Evolutionary conservation across 2,329 filamentous ascomycete species (phyloP), one percentile per base, ranked within the genome.

Genomic region (Calonectria ilicicola): DNA sequence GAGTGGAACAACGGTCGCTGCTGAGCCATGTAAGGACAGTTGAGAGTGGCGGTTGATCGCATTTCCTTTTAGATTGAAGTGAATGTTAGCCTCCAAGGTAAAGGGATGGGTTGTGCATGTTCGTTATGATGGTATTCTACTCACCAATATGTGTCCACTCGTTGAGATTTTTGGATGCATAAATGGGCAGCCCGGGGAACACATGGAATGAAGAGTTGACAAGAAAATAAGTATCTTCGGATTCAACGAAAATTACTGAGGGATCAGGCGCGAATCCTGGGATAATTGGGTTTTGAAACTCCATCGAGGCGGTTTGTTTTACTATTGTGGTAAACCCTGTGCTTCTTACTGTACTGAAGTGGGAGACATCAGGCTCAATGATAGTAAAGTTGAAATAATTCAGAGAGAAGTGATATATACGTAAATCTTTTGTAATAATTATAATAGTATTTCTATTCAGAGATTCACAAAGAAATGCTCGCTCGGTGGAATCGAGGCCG

Each of bases 261-360:
- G 72, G 72, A 29, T 72, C 72, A 29, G 72, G 72, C 8, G 72
- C 29, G n/a, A 72, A 74, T 14, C 72, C 72, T 10, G 72, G 69
- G 8, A 72, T 66, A 15, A 66, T 56, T 6, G 69, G 69, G 17
- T 73, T 73, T 46, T 62, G 65, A 49, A 56, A 67, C 9, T 67
- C 12, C 21, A 65, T 51, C 9, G 21, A 7, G 21, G 10, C 26
- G 15, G 15, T 3, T 19, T 2, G 35, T n/a, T 14, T 6, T 9
- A 10, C 12, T 35, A 10, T 10, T 35, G 32, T 35, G 32, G 32
- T 10, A 35, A 35, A 35, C 5, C 32, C 27, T 42, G 56, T 17
- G n/a, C n/a, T n/a, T n/a, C n/a, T n/a, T n/a, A n/a, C n/a, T n/a
- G n/a, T n/a, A n/a, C n/a, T n/a, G n/a, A n/a, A n/a, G n/a, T n/a